A percentile compares a stretch with the other conserved stretches of the same genome.
Evolutionary conservation across 805 yeast species (phyloP).

Genomic region (Monosporozyma aquatica): DNA sequence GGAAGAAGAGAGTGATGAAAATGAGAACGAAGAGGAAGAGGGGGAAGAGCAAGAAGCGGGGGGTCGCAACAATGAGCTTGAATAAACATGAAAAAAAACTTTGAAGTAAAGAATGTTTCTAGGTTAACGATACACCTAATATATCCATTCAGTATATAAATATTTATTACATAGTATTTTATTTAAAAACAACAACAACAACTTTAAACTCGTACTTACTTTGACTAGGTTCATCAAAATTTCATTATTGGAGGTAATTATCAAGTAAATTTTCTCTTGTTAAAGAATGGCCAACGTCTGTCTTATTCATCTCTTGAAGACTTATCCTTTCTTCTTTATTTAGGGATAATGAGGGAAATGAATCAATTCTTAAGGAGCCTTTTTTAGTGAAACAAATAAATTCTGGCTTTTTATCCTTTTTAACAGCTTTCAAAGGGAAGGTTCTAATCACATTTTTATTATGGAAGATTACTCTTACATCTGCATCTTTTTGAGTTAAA

Average conservation of each 20-base stretch:
- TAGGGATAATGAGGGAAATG: conserved; percentile 11
- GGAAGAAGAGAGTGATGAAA: neutral
- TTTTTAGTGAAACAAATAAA: conserved; percentile 15
- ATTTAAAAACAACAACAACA: too few species aligned
- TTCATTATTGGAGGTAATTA: too few species aligned
- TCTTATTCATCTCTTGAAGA: too few species aligned
- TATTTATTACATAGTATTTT: too few species aligned
- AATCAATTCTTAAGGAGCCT: conserved; percentile 14
- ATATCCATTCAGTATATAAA: too few species aligned
- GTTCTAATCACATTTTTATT: conserved; percentile 21
- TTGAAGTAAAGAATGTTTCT: too few species aligned
- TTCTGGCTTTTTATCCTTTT: conserved; percentile 5
- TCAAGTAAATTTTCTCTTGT: too few species aligned
- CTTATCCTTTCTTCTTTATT: neutral
- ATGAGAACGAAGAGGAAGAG: neutral
- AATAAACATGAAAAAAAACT: neutral
- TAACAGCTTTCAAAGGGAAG: conserved; percentile 2
- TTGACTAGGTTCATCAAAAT: too few species aligned
- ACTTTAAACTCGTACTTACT: too few species aligned
- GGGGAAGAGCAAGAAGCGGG: neutral
- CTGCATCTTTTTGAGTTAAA: conserved; percentile 21
- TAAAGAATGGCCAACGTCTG: too few species aligned
- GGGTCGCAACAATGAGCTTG: neutral
- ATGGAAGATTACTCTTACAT: conserved; percentile 24
- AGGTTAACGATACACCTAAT: too few species aligned